These are phyloP conservation scores for Cajanus cajan DNA, from an alignment of 306 rosid genomes.

Conservation along the genomic window DNA sequence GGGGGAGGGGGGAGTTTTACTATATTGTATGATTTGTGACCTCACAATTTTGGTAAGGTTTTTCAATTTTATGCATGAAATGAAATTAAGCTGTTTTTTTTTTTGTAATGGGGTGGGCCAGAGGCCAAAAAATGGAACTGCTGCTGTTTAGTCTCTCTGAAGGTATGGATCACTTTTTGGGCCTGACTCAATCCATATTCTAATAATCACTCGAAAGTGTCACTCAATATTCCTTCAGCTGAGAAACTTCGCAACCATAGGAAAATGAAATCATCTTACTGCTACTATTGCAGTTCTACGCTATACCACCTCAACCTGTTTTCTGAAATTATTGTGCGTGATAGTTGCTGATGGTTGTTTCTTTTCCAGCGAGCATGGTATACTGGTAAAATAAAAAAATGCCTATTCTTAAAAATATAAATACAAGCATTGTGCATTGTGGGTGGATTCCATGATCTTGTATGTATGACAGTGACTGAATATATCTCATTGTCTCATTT, in stretches of 20 bases:
- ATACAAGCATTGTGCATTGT: not conserved
- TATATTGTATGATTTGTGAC: slow-evolving; percentile 40
- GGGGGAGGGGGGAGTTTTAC: too few species aligned
- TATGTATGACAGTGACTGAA: not conserved
- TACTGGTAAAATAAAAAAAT: not conserved
- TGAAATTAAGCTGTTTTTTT: not conserved
- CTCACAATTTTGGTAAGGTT: slow-evolving; percentile 20
- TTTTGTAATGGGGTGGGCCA: not conserved
- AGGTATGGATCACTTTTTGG: too few species aligned
- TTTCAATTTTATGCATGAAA: slow-evolving; percentile 10
- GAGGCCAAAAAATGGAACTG: not conserved
- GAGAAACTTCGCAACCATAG: not conserved
- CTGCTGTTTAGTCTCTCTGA: too few species aligned
- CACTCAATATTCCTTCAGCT: too few species aligned
- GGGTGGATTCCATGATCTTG: not conserved
- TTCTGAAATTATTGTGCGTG: not conserved
- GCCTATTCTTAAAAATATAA: not conserved
- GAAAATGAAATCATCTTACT: not conserved
- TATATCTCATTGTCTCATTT: not conserved
- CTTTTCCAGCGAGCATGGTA: not conserved
- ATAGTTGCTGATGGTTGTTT: not conserved
- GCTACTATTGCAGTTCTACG: slow-evolving; percentile 13
- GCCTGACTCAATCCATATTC: too few species aligned
- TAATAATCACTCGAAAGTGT: too few species aligned
- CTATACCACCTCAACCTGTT: not conserved